Conservation (phyloP, 345 rosid genomes). For the Lumnitzera littorea region DNA sequence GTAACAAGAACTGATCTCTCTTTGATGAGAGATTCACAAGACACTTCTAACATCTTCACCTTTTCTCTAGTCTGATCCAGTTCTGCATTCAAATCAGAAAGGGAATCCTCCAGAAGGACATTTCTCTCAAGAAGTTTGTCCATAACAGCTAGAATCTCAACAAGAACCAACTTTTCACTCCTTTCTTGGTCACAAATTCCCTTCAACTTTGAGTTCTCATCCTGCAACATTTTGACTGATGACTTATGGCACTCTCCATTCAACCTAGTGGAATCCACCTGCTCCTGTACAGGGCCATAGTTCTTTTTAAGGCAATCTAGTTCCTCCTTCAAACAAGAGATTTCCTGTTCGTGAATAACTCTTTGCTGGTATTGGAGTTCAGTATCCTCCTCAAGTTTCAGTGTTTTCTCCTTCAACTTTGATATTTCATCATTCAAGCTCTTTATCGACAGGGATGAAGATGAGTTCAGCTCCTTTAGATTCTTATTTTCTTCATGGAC, state of each 20-base stretch:
- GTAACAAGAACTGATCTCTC: slow-evolving; percentile 55
- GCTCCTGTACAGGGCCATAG: slow-evolving; percentile 47
- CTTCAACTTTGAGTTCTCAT: slow-evolving; percentile 47
- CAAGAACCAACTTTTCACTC: slow-evolving; percentile 35
- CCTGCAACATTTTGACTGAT: slow-evolving; percentile 56
- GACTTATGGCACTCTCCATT: slow-evolving; percentile 50
- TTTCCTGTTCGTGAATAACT: slow-evolving; percentile 89
- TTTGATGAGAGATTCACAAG: slow-evolving; percentile 37
- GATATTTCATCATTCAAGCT: slow-evolving; percentile 57
- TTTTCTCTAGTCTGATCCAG: slow-evolving; percentile 54
- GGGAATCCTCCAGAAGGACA: slow-evolving; percentile 60
- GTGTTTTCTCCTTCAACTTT: slow-evolving; percentile 53
- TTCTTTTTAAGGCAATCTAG: slow-evolving; percentile 54
- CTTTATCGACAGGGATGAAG: slow-evolving; percentile 57
- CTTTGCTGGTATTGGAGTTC: slow-evolving; percentile 68
- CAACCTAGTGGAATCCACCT: slow-evolving; percentile 71
- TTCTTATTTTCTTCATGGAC: slow-evolving; percentile 42
- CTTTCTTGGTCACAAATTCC: slow-evolving; percentile 41
- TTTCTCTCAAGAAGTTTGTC: slow-evolving; percentile 64
- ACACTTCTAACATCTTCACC: slow-evolving; percentile 54
- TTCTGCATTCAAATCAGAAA: slow-evolving; percentile 71
- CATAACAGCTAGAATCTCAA: slow-evolving; percentile 55
- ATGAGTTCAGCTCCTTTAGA: slow-evolving; percentile 53
- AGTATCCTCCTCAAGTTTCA: slow-evolving; percentile 76
- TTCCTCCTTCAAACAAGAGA: slow-evolving; percentile 80